Evolutionary conservation across 768 basidiomycete genomes (phyloP), one percentile per base, ranked within the genome.

Genomic region (Kwoniella botswanensis): DNA sequence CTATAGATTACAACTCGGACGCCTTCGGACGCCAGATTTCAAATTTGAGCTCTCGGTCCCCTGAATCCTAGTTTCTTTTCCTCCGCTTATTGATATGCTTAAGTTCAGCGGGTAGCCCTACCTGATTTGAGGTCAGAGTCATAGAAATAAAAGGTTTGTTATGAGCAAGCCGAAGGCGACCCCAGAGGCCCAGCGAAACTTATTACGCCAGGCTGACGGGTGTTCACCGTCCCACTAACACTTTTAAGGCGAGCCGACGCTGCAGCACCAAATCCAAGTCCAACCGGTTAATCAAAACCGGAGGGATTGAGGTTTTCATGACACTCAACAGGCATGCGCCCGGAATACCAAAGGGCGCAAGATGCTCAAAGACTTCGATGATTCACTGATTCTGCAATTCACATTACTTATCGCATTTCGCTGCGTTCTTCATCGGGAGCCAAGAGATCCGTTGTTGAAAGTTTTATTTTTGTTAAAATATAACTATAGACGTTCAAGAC

Each of bases 51-150:
- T 90, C 85, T 91, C 88, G 85, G 88, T 91, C 90, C 90, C 89
- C 90, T 90, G 88, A 91, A 90, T 90, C 90, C 90, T 91, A 90
- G 89, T 91, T 91, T 90, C 90, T 91, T 91, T 90, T 90, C 90
- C 90, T 90, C 89, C 88, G 88, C 90, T 91, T 90, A 90, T 90
- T 91, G 88, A 90, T 90, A 90, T 90, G 89, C 90, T 90, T 90
- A 90, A 90, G 88, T 90, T 90, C 89, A 89, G 89, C 87, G 88
- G 89, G 90, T 90, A 90, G 86, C 89, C 89, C 88, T 88, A 87
- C 89, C 88, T 89, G 89, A 90, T 90, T 88, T 89, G 89, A 90
- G 89, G 88, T 89, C 89, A 88, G 74, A 72, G 68, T 72, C 64
- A 62, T 66, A 63, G 65, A 73, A 4, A 26, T 26, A n/a, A 59